Percentiles rank a stretch among this genome's conserved stretches.
These are phyloP conservation scores for Striga asiatica DNA, from an alignment of 257 asterid genomes.

Conservation along the genomic window DNA sequence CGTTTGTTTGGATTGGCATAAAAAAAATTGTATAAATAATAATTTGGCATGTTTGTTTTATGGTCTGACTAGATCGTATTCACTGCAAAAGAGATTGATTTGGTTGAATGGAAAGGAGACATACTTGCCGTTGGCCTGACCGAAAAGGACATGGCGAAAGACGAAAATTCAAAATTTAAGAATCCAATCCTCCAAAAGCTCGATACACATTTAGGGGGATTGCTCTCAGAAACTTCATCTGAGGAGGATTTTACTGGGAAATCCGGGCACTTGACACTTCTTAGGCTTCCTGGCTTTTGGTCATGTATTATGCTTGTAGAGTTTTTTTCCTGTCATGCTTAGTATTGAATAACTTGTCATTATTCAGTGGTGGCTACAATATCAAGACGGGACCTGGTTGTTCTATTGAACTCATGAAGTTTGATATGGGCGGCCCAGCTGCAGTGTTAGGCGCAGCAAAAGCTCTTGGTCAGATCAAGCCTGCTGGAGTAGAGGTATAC, in stretches of 20 bases:
- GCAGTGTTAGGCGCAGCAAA: constrained; percentile 97
- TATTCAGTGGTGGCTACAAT: constrained; percentile 91
- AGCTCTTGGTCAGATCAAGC: constrained; percentile 92
- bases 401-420: constrained; percentile 82
- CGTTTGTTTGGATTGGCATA: no score
- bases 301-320: not conserved
- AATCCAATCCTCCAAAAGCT: constrained; percentile 59
- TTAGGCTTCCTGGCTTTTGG: constrained; percentile 49
- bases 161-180: constrained; percentile 61
- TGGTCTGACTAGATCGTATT: constrained; percentile 49
- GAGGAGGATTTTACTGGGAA: constrained; percentile 95
- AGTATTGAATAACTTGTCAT: not conserved
- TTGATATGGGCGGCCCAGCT: constrained; percentile 98
- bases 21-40: no score
- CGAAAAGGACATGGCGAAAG: constrained; percentile 72
- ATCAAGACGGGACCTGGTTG: constrained; percentile 95
- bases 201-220: constrained; percentile 63
- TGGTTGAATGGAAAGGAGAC: constrained; percentile 96
- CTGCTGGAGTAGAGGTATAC: constrained; percentile 89
- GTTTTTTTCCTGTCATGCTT: not conserved
- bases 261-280: constrained; percentile 73
- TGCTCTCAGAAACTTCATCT: constrained; percentile 60
- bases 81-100: constrained; percentile 74
- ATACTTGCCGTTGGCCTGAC: constrained; percentile 84
- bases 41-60: not conserved